Evolutionary conservation across 179 eudicot species (phyloP), one percentile per base, ranked within the genome.

Genomic region (Vitellaria paradoxa): DNA sequence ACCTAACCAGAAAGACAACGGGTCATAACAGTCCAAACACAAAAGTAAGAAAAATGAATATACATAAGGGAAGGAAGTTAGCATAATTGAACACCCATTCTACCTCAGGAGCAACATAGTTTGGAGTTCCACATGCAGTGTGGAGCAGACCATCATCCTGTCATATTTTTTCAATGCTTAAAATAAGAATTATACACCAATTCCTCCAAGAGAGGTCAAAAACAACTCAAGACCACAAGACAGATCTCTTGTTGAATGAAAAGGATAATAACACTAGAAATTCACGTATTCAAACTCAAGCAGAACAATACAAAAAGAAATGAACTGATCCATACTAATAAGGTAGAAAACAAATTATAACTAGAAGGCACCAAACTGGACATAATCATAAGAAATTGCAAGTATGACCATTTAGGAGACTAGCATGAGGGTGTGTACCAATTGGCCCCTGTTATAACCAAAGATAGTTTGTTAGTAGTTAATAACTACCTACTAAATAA

Each of bases 31-130:
- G 26, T 12, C 62, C 26, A 70, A 47, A 50, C 14, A 46, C 46
- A 6, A 21, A 63, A 6, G 21, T 37, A 2, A 21, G 67, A 56
- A 50, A 57, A 68, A 12, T 1, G 24, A 13, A 50, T 74, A 64
- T 26, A 60, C 50, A 59, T 2, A 1, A 55, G 46, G 12, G 53
- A 11, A 55, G 9, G 9, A 47, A 72, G 47, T 46, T 20, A 21
- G 17, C 45, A 65, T 18, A 57, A 65, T 53, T 20, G 18, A 76
- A 70, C 8, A 67, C 8, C 26, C 3, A 62, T 64, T 17, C 40
- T 59, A 88, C 91, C 91, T 88, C 91, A 66, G 91, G 91, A 67
- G 91, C 91, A 46, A 88, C 91, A 78, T 88, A 88, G 64, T 88
- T 88, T 73, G 91, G 91, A 26, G 91, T 88, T 71, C 91, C 91